Evolutionary conservation across 1,284 basidiomycete species (phyloP), one percentile per base, ranked within the genome.

Genomic region (Cerrena zonata): DNA sequence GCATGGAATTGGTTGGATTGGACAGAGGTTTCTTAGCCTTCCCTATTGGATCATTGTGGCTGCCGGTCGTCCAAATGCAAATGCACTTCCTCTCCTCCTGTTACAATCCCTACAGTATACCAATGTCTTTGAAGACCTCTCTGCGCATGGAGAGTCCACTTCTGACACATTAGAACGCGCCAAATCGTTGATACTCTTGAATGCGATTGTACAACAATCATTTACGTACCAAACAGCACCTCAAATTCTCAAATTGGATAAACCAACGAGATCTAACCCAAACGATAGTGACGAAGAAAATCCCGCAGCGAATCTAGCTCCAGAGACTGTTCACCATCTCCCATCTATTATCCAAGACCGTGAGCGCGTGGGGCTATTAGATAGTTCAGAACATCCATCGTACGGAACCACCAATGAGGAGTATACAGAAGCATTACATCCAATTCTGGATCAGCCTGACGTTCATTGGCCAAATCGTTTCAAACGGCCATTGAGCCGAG

Each of bases 21-120:
- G 65, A 2, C 56, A 64, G 37, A 48, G 48, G 37, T 46, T 55
- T 36, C 39, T 66, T 21, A 47, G 47, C 34, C 58, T 66, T 13
- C 62, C 60, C 2, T 52, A 62, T 45, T 68, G 66, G 66, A 64
- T 63, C 47, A 58, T 66, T 52, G 57, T 64, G 47, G 66, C 65
- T 1, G 55, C 62, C 39, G 66, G 66, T 18, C 60, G 66, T n/a
- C 61, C 66, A 5, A 68, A 66, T 53, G 54, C 61, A 38, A 66
- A 60, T 53, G 65, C 64, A 13, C 63, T 68, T 26, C 65, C 66
- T 3, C 56, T 68, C 11, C 61, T 66, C 22, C 57, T 66, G 5
- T 53, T 67, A 24, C 59, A 65, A 49, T 59, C 61, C 19, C 58
- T 66, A 47, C 53, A 56, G 47, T 45, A 54, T 39, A 62, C 64